Evolutionary conservation across 495 filamentous ascomycete genomes (phyloP).

Genomic region (Xylaria grammica): DNA sequence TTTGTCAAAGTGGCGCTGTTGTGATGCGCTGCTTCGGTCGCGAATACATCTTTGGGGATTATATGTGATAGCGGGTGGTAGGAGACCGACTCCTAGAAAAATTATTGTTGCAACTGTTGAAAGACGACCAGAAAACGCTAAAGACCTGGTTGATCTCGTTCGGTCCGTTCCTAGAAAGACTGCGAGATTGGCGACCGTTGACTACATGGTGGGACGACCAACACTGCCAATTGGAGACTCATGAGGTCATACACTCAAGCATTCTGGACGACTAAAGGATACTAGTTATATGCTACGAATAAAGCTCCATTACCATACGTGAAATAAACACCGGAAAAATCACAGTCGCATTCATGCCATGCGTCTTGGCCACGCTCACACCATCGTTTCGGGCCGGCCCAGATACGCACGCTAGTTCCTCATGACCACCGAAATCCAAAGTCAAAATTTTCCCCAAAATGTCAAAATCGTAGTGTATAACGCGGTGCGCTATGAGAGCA

Average conservation of each 20-base stretch:
- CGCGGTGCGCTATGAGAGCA: too few relatives aligned
- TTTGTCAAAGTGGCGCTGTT: constrained; percentile 33
- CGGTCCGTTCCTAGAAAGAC: constrained; percentile 7
- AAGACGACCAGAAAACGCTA: not conserved
- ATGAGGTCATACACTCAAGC: not conserved
- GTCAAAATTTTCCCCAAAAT: too few relatives aligned
- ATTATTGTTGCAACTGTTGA: not conserved
- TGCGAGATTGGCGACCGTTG: constrained; percentile 1
- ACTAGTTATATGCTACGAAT: too few relatives aligned
- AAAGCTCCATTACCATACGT: too few relatives aligned
- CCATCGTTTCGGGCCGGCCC: too few relatives aligned
- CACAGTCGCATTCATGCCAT: too few relatives aligned
- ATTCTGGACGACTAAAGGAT: not conserved
- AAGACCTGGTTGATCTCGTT: not conserved
- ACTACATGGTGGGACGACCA: not conserved
- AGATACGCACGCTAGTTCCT: too few relatives aligned
- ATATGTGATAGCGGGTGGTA: constrained; percentile 23
- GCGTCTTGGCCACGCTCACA: too few relatives aligned
- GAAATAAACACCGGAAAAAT: too few relatives aligned
- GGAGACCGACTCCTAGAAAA: not conserved
- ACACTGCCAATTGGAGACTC: not conserved
- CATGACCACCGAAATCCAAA: too few relatives aligned
- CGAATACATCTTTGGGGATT: constrained; percentile 23
- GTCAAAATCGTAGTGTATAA: too few relatives aligned
- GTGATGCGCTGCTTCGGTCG: constrained; percentile 35